phyloP scores from a whole-genome alignment of 2,329 filamentous ascomycete genomes.

The Ophiostoma populinum region DNA sequence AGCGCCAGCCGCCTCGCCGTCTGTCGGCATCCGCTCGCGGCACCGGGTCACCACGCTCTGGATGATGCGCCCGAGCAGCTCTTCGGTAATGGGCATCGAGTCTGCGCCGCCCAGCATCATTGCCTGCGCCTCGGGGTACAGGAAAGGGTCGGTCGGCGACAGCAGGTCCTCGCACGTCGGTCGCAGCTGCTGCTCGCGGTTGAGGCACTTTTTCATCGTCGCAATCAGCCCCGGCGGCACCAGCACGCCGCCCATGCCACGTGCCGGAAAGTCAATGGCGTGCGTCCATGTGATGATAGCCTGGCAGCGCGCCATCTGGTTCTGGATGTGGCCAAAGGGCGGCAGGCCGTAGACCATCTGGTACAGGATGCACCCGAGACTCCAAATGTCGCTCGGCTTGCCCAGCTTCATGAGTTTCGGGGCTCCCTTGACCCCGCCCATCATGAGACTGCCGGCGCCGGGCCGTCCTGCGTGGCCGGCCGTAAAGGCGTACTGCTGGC shows the following conservation, averaged over 20 bases:
- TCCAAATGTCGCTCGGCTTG: constrained; percentile 93
- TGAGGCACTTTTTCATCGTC: constrained; percentile 46
- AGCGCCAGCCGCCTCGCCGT: constrained; percentile 33
- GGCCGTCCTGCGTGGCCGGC: constrained; percentile 22
- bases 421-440: constrained; percentile 22
- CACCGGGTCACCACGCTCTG: constrained; percentile 44
- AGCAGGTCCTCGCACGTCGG: constrained; percentile 48
- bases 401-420: constrained; percentile 86
- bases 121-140: constrained; percentile 36
- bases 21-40: constrained; percentile 38
- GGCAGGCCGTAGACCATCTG: constrained; percentile 97
- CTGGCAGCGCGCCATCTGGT: constrained; percentile 72
- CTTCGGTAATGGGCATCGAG: constrained; percentile 42
- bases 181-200: constrained; percentile 42
- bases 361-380: constrained; percentile 87
- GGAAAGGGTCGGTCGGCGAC: constrained; percentile 39
- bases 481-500: constrained; percentile 35
- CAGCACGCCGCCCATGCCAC: constrained; percentile 46
- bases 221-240: constrained; percentile 42
- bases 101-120: constrained; percentile 17
- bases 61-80: constrained; percentile 42
- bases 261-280: constrained; percentile 51
- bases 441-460: constrained; percentile 11
- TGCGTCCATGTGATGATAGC: constrained; percentile 70
- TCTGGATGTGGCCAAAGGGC: constrained; percentile 82